These are phyloP conservation scores for Seiridium cupressi DNA, from an alignment of 2,329 filamentous ascomycete genomes.

Conservation along the genomic window DNA sequence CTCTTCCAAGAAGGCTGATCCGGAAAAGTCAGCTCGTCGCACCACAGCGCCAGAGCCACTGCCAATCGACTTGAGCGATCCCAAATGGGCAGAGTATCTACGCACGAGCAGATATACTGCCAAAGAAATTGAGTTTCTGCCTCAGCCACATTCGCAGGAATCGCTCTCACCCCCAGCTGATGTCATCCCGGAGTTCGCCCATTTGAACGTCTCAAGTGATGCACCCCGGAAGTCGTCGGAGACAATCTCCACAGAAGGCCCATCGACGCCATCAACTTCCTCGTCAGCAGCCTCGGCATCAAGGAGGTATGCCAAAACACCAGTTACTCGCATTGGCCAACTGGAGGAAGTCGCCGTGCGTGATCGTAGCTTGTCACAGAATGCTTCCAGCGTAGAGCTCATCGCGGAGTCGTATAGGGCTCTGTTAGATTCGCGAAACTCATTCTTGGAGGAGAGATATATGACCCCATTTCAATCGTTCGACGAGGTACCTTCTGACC, in stretches of 20 bases:
- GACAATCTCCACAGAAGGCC: conserved; percentile 6
- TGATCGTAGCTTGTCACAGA: conserved; percentile 2
- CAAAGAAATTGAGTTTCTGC: conserved; percentile 9
- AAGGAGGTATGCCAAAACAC: conserved; percentile 50
- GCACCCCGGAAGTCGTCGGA: conserved; percentile 17
- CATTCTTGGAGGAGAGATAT: conserved; percentile 25
- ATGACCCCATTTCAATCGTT: background rate
- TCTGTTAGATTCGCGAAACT: conserved; percentile 39
- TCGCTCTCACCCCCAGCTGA: conserved; percentile 10
- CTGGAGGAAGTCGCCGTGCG: conserved; percentile 31
- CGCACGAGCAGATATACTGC: conserved; percentile 23
- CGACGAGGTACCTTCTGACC: background rate
- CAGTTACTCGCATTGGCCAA: conserved; percentile 48
- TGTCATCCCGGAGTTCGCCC: conserved; percentile 25
- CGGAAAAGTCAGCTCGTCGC: conserved; percentile 3
- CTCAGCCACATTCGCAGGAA: conserved; percentile 9
- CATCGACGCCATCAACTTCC: conserved; percentile 17
- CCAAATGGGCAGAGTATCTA: conserved; percentile 27
- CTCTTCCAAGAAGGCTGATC: conserved; percentile 10
- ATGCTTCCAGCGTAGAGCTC: conserved; percentile 38
- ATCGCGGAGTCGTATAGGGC: conserved; percentile 52
- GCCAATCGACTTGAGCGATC: conserved; percentile 18
- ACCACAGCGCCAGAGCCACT: conserved; percentile 8
- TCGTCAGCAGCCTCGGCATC: conserved; percentile 22
- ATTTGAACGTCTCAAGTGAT: conserved; percentile 30